Evolutionary conservation across 768 basidiomycete species (phyloP), one percentile per base, ranked within the genome.

Genomic region (Coprinopsis sp.): DNA sequence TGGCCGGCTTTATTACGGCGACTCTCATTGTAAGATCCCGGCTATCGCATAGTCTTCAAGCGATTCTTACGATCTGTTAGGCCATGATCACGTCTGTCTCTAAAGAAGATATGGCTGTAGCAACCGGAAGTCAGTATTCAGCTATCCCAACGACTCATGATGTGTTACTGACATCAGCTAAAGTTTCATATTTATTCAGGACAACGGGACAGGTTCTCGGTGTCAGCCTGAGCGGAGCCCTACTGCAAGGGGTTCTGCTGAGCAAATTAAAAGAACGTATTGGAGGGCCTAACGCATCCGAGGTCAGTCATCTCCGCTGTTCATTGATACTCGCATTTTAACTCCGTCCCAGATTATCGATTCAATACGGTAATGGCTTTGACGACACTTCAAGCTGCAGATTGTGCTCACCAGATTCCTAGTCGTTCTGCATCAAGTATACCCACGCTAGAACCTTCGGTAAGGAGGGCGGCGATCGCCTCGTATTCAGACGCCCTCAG

Each of bases 161-260:
- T 51, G 52, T 49, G 44, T 30, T 50, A 44, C 46, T 50, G 25
- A 50, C 33, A 23, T 40, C 37, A 38, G 43, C 37, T 46, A 14
- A 55, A 95, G 92, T 94, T 57, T 89, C 88, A 25, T 98, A 98
- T 65, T 73, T 96, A 37, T 95, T 94, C 72, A 74, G 94, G 52
- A 93, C 91, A 6, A 87, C 90, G 14, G 94, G 94, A 2, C 95
- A 97, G 70, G 96, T 96, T 19, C 75, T 97, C 45, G 96, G 95
- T 28, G 95, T 99, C 44, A 88, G 89, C 56, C 69, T 94, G 37
- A 84, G 83, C 55, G 89, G 91, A 18, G 85, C 91, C 0, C 63
- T 98, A 22, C 68, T 94, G 25, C 95, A 99, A 65, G 77, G 79
- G 4, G 74, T 95, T 28, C 73, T 99, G 31, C 67, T 83, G 23